These are phyloP conservation scores for Cyanodermella asteris DNA, from an alignment of 2,329 filamentous ascomycete genomes.

Conservation along the genomic window DNA sequence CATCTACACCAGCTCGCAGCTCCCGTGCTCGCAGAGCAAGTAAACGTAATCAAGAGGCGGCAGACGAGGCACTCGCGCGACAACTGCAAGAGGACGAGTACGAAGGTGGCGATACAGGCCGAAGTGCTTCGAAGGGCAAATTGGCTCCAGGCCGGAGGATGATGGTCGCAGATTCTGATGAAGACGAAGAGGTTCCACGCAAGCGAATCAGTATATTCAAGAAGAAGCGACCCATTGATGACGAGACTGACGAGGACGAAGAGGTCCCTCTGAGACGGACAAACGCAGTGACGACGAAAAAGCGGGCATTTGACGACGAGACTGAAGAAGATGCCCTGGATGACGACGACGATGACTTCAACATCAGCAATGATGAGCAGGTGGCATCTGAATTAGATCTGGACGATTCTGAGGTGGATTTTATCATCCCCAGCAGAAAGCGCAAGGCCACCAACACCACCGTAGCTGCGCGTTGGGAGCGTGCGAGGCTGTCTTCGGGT, in stretches of 20 bases:
- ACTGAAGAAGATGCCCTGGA: neutral
- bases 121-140: slow-evolving; percentile 12
- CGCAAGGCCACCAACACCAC: neutral
- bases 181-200: slow-evolving; percentile 1
- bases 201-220: too few relatives aligned
- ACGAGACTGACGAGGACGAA: neutral
- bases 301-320: slow-evolving; percentile 2
- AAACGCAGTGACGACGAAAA: slow-evolving; percentile 3
- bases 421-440: slow-evolving; percentile 1
- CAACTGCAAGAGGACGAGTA: slow-evolving; percentile 35
- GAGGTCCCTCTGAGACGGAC: neutral
- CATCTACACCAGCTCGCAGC: too few relatives aligned
- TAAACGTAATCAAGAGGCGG: too few relatives aligned
- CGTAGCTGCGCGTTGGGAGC: neutral
- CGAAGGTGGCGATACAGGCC: slow-evolving; percentile 15
- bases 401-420: neutral
- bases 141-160: slow-evolving; percentile 5
- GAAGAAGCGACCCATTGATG: too few relatives aligned
- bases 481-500: too few relatives aligned
- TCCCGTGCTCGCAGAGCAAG: too few relatives aligned
- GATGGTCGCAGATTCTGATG: slow-evolving; percentile 9
- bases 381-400: too few relatives aligned
- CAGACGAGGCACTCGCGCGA: slow-evolving; percentile 31
- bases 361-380: too few relatives aligned
- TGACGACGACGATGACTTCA: slow-evolving; percentile 1